phyloP scores from a whole-genome alignment of 352 stramenopile genomes.

The Phytopythium aichiense region DNA sequence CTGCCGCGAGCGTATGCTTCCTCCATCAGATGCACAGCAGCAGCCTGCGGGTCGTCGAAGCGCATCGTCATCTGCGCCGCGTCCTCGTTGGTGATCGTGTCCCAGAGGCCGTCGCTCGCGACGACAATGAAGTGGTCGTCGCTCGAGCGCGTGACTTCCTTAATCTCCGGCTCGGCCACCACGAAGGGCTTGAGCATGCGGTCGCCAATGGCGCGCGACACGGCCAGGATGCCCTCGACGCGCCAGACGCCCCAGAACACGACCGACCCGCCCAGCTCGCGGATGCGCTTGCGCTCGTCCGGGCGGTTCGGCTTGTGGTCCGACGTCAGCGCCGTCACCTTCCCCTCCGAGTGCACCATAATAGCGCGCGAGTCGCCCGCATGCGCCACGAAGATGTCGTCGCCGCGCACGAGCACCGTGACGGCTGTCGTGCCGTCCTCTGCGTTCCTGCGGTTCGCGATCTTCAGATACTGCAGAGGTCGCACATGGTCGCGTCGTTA shows the following conservation, averaged over 20 bases:
- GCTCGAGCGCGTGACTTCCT: constrained; percentile 46
- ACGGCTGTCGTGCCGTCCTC: constrained; percentile 91
- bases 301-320: constrained; percentile 92
- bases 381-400: constrained; percentile 87
- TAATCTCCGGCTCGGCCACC: constrained; percentile 88
- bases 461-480: constrained; percentile 67
- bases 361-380: constrained; percentile 88
- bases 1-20: constrained; percentile 81
- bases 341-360: constrained; percentile 76
- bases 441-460: constrained; percentile 73
- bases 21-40: constrained; percentile 79
- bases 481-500: neutral
- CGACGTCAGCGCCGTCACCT: constrained; percentile 69
- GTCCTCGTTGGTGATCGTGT: constrained; percentile 88
- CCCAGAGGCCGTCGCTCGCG: constrained; percentile 91
- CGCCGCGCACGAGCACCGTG: constrained; percentile 65
- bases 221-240: constrained; percentile 92
- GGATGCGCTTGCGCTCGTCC: constrained; percentile 88
- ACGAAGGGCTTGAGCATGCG: constrained; percentile 91
- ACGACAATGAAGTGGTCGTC: constrained; percentile 85
- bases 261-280: constrained; percentile 84
- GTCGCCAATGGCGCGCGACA: constrained; percentile 91
- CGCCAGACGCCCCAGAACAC: constrained; percentile 91
- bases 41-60: constrained; percentile 61
- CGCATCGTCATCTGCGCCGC: constrained; percentile 68